Evolutionary conservation across 805 yeast genomes (phyloP), one percentile per base, ranked within the genome.

Genomic region (Brettanomyces nanus): DNA sequence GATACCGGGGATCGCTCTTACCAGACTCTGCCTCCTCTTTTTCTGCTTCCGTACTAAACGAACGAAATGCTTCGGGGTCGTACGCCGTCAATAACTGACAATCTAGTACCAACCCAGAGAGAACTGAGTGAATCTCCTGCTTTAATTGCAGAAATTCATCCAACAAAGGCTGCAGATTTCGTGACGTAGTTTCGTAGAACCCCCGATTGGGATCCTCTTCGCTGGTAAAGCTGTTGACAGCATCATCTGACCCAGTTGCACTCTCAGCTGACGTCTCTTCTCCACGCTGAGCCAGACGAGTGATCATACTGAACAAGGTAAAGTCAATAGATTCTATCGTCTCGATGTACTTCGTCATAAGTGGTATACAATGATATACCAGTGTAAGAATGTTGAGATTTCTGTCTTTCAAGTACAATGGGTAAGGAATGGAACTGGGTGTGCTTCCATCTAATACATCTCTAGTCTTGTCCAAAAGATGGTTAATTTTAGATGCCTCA

Each of bases 141-240:
- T 86, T 87, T 33, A 72, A 62, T 44, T 80, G 81, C 50, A 79
- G 73, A 52, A 83, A 86, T 36, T 84, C 94, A n/a, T 80, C 64
- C 4, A 74, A 64, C 19, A 69, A 60, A 0, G 80, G 78, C 42
- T 71, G 49, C 9, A 56, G 45, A 10, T 49, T 44, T 22, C 52
- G 54, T 3, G 59, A 45, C 1, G 63, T 59, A 5, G 63, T 53
- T 35, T 60, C 61, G 39, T 57, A 60, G 40, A 60, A 60, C 31
- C 46, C 39, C 26, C 47, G 52, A 28, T 50, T 54, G 6, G 36
- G 28, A 19, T 37, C 48, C n/a, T 44, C 45, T 19, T 42, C 41
- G 22, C 31, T 35, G 15, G 43, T 48, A 36, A 46, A 52, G 28
- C 9, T 14, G 7, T 14, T 23, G 6, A 32, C 26, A 14, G 29